Evolutionary conservation across 345 rosid genomes (phyloP), one percentile per base, ranked within the genome.

Genomic region (Corchorus capsularis): DNA sequence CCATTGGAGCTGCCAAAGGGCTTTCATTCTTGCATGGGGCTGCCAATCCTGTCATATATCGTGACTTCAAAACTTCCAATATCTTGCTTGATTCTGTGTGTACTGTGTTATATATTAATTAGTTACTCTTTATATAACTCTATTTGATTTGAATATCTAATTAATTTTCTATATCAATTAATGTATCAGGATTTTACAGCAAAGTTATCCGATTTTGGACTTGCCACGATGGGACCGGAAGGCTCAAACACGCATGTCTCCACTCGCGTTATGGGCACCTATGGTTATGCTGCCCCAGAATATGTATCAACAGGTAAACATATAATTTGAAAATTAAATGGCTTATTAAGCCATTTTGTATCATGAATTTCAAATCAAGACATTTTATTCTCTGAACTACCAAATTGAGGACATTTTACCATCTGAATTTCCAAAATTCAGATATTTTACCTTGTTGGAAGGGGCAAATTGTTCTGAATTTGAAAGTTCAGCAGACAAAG

Each of bases 211-310:
- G 99, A 95, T 82, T 93, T 95, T 12, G 99, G 98, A 62, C 93
- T 93, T 0, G 98, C 99, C 5, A 95, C 77, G 60, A 92, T 95
- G 94, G 98, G 99, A 0, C 99, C 99, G 17, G 97, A 93, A 76
- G 99, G 99, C 39, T 95, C 97, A 4, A 83, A 95, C 67, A 87
- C 98, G 16, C 99, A 95, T 72, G 99, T 95, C 39, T 92, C 93
- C 0, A 93, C 98, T 73, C 86, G 99, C 5, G 99, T 95, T 47
- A 95, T 95, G 99, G 99, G 99, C 10, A 95, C 99, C 11, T 90
- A 92, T 15, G 99, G 98, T 35, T 95, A 95, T 75, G 97, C 98
- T 45, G 99, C 98, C 13, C 98, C 99, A 0, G 99, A 95, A 85
- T 93, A 94, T 72, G 94, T 94, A 59, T 89, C 97, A 8, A 93